Base-by-base conservation (phyloP, 345 rosid genomes). In the Euphorbia lathyris region DNA sequence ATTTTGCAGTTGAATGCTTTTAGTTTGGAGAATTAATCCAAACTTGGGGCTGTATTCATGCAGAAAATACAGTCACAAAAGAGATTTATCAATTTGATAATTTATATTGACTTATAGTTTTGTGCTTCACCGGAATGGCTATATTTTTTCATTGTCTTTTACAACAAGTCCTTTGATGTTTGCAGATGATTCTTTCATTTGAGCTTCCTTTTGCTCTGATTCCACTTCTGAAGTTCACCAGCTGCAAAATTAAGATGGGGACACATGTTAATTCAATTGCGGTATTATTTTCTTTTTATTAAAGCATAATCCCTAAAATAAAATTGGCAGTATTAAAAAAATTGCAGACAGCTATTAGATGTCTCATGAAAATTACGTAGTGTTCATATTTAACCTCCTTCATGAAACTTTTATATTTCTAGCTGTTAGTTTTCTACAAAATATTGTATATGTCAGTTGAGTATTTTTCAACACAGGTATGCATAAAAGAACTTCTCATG, bases 171-270 rank as follows among this genome's bases (percentile, higher is more conserved):
- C 40, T 53, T 58, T 65, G 20, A 53, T 71, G 48, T 19, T 58
- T 61, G 75, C 91, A 94, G 97, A 94, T 91, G 96, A 90, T 91
- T 77, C 81, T 94, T 63, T 91, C 98, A 17, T 94, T 94, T 73
- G 98, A 90, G 86, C 97, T 91, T 47, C 97, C 98, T 13, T 94
- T 94, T 50, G 92, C 97, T 26, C 81, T 94, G 26, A 82, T 90
- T 72, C 98, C 98, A 1, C 96, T 94, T 72, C 96, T 94, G 76
- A 94, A 94, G 71, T 94, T 94, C 81, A 94, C 97, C 50, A 88
- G 96, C 78, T 84, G 97, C 88, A 73, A 86, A 76, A 79, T 81
- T 76, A 94, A 88, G 87, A 94, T 94, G 99, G 96, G 97, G 16
- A 12, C 59, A 30, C n/a, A 81, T 58, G 92, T 77, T 60, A 94